phyloP scores from a whole-genome alignment of 192 early-diverging fungal genomes.

The Coemansia sp. region DNA sequence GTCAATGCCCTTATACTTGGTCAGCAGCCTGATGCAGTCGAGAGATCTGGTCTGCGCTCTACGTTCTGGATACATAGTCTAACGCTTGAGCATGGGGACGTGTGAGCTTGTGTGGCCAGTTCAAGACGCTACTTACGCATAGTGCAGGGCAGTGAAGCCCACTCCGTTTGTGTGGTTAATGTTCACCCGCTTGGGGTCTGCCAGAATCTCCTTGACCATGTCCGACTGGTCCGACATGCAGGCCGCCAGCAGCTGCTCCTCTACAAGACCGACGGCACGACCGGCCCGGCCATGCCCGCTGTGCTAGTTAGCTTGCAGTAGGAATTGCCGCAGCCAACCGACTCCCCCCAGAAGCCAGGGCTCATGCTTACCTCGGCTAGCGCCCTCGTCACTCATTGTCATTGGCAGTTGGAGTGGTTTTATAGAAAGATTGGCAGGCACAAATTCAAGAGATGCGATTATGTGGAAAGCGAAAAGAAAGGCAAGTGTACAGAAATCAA shows the following conservation, averaged over 20 bases:
- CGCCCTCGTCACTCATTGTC: constrained; percentile 27
- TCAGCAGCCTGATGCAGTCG: constrained; percentile 58
- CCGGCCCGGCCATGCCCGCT: no score
- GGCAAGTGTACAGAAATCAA: not conserved
- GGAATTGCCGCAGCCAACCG: not conserved
- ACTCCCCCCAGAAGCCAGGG: not conserved
- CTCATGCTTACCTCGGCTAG: constrained; percentile 19
- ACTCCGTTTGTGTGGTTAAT: constrained; percentile 60
- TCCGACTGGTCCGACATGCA: constrained; percentile 69
- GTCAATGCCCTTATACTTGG: constrained; percentile 51
- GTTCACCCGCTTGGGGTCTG: constrained; percentile 43
- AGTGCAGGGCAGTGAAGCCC: constrained; percentile 68
- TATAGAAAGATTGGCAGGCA: not conserved
- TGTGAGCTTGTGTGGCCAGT: not conserved
- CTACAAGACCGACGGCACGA: no score
- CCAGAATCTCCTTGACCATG: constrained; percentile 58
- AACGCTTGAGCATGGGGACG: no score
- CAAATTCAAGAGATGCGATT: not conserved
- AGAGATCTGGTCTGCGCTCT: constrained; percentile 56
- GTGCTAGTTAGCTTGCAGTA: constrained; percentile 1
- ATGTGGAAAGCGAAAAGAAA: not conserved
- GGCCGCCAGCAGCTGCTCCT: constrained; percentile 66
- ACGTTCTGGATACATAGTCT: not conserved
- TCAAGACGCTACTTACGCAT: constrained; percentile 44
- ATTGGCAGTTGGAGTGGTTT: no score